Percentiles rank a stretch among this genome's conserved stretches.
phyloP scores from a whole-genome alignment of 257 asterid species.

The Echites panduratus region DNA sequence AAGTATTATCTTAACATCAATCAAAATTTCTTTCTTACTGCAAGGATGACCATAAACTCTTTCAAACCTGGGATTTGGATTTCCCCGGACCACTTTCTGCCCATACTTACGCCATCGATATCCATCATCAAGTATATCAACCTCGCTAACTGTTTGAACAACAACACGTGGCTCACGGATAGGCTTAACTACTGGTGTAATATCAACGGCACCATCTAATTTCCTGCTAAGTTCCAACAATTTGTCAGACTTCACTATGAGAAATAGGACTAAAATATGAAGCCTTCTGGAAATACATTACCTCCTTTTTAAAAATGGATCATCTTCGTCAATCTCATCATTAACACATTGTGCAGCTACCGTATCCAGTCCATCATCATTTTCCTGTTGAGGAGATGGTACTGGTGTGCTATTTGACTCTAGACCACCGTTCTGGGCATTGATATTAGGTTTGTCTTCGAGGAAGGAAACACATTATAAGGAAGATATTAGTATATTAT shows the following conservation, averaged over 20 bases:
- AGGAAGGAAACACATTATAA: slow-evolving; percentile 15
- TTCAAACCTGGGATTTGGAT: slow-evolving; percentile 91
- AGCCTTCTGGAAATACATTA: slow-evolving; percentile 19
- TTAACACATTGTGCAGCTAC: slow-evolving; percentile 45
- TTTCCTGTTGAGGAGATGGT: slow-evolving; percentile 61
- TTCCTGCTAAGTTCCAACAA: slow-evolving; percentile 48
- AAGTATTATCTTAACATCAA: neutral
- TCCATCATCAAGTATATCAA: slow-evolving; percentile 93
- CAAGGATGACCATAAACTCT: neutral
- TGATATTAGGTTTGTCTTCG: slow-evolving; percentile 54
- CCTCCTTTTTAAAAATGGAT: slow-evolving; percentile 73
- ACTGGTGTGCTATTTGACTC: slow-evolving; percentile 60
- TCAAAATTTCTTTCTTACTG: neutral
- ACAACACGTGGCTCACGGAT: slow-evolving; percentile 93
- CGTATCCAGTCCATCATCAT: slow-evolving; percentile 57
- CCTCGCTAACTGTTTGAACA: slow-evolving; percentile 96
- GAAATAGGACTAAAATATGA: slow-evolving; percentile 5
- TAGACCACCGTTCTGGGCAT: slow-evolving; percentile 21
- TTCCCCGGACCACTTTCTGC: slow-evolving; percentile 95
- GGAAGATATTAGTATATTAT: neutral
- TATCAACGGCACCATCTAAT: slow-evolving; percentile 66
- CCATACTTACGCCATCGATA: slow-evolving; percentile 99
- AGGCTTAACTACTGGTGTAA: slow-evolving; percentile 76
- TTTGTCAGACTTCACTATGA: slow-evolving; percentile 11
- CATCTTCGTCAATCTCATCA: slow-evolving; percentile 72